Evolutionary conservation across 306 rosid species (phyloP).

Genomic region (Parietaria judaica): DNA sequence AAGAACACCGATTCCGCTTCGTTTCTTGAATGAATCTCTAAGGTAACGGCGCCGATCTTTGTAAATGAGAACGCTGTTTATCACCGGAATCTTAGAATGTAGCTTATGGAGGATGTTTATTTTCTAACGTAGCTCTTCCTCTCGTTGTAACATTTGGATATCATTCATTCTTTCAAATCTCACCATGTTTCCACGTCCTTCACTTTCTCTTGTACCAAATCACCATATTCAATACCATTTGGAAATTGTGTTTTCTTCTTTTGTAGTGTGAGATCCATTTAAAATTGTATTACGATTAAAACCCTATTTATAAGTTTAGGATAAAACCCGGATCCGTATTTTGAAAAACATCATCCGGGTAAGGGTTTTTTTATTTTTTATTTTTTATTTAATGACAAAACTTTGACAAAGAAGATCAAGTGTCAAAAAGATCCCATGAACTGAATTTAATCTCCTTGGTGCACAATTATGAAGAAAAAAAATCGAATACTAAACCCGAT

Average conservation of each 20-base stretch:
- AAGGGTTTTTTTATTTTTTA: too few species aligned
- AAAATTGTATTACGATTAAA: neutral
- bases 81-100: conserved; percentile 9
- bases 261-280: neutral
- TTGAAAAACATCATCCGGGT: too few species aligned
- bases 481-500: too few species aligned
- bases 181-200: neutral
- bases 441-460: too few species aligned
- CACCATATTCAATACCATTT: too few species aligned
- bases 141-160: neutral
- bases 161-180: neutral
- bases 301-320: too few species aligned
- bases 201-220: neutral
- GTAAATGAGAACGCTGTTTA: conserved; percentile 21
- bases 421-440: too few species aligned
- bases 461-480: too few species aligned
- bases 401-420: too few species aligned
- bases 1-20: neutral
- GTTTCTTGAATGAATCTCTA: conserved; percentile 23
- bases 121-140: conserved; percentile 6
- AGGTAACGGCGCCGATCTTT: conserved; percentile 15
- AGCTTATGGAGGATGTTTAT: conserved; percentile 10
- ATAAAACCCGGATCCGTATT: too few species aligned
- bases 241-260: too few species aligned
- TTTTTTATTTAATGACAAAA: too few species aligned